phyloP scores from a whole-genome alignment of 768 basidiomycete genomes.

The Boletales sp. region DNA sequence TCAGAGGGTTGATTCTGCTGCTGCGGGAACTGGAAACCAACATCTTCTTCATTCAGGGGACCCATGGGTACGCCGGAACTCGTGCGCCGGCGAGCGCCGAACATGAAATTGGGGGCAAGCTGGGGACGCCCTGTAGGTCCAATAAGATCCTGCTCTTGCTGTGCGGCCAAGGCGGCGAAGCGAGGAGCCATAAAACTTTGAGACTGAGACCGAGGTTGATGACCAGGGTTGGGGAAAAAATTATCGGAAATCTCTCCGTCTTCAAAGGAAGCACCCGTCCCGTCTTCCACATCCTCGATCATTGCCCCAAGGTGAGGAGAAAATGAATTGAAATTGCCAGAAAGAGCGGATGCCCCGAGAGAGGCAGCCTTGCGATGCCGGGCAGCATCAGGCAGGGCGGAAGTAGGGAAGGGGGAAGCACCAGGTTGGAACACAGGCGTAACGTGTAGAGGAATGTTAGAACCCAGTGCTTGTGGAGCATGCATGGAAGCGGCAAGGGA shows the following conservation, averaged over 20 bases:
- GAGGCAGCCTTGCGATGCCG: conserved; percentile 84
- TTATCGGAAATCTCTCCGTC: conserved; percentile 77
- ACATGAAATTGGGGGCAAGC: conserved; percentile 89
- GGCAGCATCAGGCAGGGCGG: conserved; percentile 42
- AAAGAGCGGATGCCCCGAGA: conserved; percentile 55
- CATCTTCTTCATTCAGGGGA: conserved; percentile 76
- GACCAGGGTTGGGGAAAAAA: conserved; percentile 46
- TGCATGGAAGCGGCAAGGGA: conserved; percentile 43
- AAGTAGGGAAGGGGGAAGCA: conserved; percentile 50
- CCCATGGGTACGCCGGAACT: conserved; percentile 55
- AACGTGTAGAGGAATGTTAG: conserved; percentile 54
- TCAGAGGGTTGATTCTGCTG: conserved; percentile 40
- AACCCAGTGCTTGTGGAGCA: conserved; percentile 41
- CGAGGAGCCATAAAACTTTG: conserved; percentile 88
- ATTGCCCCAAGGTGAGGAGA: conserved; percentile 80
- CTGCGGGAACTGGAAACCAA: conserved; percentile 81
- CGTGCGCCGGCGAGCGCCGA: conserved; percentile 61
- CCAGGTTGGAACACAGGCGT: conserved; percentile 77
- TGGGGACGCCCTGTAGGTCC: conserved; percentile 83
- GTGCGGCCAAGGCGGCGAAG: conserved; percentile 76
- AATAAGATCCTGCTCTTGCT: conserved; percentile 59
- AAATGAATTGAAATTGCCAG: conserved; percentile 64
- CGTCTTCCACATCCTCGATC: conserved; percentile 80
- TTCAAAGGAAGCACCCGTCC: conserved; percentile 48
- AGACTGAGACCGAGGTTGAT: conserved; percentile 71